Evolutionary conservation across 441 rosid species (phyloP).

Genomic region (Lagerstroemia fauriei): DNA sequence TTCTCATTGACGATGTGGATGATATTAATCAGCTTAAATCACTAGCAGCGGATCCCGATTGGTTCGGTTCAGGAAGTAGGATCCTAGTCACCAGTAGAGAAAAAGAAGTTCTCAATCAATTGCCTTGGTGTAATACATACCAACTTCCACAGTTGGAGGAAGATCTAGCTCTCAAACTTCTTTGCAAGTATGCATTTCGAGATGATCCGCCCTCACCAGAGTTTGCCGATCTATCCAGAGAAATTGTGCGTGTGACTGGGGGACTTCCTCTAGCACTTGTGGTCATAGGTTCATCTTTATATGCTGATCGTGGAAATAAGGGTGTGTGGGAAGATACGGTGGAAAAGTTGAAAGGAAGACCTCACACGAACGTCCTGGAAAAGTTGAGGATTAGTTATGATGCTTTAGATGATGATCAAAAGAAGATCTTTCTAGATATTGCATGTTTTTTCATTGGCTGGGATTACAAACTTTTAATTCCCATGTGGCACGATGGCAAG

Average conservation of each 20-base stretch:
- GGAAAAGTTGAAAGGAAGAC: background rate
- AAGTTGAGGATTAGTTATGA: background rate
- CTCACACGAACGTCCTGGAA: background rate
- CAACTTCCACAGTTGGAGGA: background rate
- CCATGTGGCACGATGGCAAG: background rate
- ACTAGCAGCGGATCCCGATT: background rate
- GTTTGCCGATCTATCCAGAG: background rate
- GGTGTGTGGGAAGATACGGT: background rate
- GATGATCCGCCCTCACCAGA: background rate
- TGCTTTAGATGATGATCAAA: background rate
- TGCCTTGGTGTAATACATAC: background rate
- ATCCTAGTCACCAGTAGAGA: background rate
- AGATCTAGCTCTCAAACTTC: too few species aligned
- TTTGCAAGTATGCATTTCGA: background rate
- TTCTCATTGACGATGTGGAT: background rate
- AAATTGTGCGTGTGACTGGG: background rate
- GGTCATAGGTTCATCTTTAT: too few species aligned
- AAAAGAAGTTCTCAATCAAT: background rate
- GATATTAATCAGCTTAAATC: background rate
- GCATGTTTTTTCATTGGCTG: background rate
- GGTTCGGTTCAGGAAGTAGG: background rate
- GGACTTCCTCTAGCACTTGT: too few species aligned
- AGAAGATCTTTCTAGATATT: background rate
- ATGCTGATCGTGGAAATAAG: background rate
- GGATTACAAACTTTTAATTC: background rate